Evolutionary conservation across 2,329 filamentous ascomycete genomes (phyloP).

Genomic region (Mycocentrospora acerina): DNA sequence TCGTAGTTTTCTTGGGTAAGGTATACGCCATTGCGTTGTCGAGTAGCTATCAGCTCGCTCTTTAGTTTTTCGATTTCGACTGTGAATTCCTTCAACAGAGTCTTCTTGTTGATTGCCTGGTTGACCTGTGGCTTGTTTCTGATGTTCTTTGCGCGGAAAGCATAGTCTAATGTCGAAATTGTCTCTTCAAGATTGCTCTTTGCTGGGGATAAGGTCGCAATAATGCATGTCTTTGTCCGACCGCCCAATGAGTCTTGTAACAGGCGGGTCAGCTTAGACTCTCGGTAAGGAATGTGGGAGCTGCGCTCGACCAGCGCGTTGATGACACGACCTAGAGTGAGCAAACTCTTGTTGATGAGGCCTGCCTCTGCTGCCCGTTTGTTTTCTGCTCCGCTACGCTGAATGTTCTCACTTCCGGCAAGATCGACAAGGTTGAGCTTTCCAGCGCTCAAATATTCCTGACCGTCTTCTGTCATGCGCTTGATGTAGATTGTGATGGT

Average conservation of each 20-base stretch:
- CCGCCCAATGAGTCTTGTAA: constrained; percentile 96
- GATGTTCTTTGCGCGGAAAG: constrained; percentile 97
- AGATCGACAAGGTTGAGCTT: constrained; percentile 97
- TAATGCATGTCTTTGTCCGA: constrained; percentile 96
- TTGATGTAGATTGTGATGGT: constrained; percentile 93
- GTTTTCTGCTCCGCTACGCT: constrained; percentile 94
- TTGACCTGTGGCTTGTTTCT: constrained; percentile 97
- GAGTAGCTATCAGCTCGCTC: constrained; percentile 86
- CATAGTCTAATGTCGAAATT: constrained; percentile 96
- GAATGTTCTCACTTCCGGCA: constrained; percentile 96
- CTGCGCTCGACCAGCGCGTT: constrained; percentile 92
- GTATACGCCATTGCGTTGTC: constrained; percentile 94
- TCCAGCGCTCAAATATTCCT: constrained; percentile 86
- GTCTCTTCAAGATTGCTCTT: constrained; percentile 97
- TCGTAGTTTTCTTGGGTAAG: constrained; percentile 86
- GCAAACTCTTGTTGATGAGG: constrained; percentile 94
- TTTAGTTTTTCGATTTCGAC: constrained; percentile 92
- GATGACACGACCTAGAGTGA: constrained; percentile 94
- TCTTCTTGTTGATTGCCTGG: constrained; percentile 89
- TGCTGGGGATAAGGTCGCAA: constrained; percentile 91
- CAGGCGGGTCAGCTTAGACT: constrained; percentile 92
- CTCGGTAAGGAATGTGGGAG: constrained; percentile 86
- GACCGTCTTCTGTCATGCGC: constrained; percentile 75
- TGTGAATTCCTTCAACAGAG: constrained; percentile 84
- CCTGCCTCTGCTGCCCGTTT: constrained; percentile 95